These are phyloP conservation scores for Pseudomassariella vexata DNA, from an alignment of 2,329 filamentous ascomycete species.

Conservation along the genomic window DNA sequence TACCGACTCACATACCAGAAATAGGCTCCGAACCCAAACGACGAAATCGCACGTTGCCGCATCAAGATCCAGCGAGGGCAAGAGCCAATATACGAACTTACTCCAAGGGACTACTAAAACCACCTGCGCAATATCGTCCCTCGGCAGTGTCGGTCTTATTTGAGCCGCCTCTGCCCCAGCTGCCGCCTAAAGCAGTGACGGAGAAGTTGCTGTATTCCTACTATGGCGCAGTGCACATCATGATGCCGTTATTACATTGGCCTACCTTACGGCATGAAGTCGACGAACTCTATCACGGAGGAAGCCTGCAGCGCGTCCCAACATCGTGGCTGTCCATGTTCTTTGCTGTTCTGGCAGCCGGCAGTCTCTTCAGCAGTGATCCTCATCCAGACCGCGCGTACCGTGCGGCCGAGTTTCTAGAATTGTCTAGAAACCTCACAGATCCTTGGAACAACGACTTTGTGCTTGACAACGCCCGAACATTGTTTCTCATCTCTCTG, in stretches of 20 bases:
- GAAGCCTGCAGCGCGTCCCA: constrained; percentile 53
- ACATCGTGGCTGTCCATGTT: constrained; percentile 74
- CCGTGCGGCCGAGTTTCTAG: constrained; percentile 59
- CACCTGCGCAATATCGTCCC: constrained; percentile 62
- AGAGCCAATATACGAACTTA: constrained; percentile 67
- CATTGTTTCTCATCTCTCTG: constrained; percentile 67
- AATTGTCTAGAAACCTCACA: constrained; percentile 62
- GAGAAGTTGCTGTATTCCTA: constrained; percentile 74
- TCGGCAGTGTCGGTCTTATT: constrained; percentile 37
- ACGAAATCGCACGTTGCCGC: constrained; percentile 52
- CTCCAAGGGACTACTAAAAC: constrained; percentile 74
- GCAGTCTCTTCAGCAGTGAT: constrained; percentile 64
- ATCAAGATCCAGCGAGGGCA: constrained; percentile 66
- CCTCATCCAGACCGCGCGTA: constrained; percentile 47
- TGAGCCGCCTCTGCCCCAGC: constrained; percentile 50
- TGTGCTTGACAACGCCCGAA: constrained; percentile 68
- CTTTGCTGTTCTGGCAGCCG: constrained; percentile 78
- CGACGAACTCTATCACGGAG: constrained; percentile 67
- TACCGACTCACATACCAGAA: constrained; percentile 53
- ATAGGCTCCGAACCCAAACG: constrained; percentile 61
- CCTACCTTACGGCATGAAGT: constrained; percentile 72
- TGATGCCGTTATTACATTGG: constrained; percentile 85
- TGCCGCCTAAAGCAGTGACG: constrained; percentile 65
- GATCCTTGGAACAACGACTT: constrained; percentile 80
- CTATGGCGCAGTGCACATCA: constrained; percentile 68